Base-by-base conservation (phyloP, 192 early-diverging fungal species). In the Coemansia sp. region DNA sequence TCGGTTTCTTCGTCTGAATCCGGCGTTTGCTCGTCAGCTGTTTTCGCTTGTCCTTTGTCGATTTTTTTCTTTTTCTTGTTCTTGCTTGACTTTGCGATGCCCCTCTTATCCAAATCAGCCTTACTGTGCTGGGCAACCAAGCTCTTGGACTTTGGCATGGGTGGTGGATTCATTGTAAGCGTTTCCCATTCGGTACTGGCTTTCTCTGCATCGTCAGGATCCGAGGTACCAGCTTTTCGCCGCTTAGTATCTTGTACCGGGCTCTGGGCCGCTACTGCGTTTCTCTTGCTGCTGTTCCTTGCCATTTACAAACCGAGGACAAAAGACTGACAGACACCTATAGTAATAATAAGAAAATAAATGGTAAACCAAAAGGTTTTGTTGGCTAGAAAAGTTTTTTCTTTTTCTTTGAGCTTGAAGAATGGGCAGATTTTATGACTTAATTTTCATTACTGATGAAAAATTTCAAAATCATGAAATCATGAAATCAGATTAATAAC, bases 101-200 rank as follows among this genome's bases (percentile, higher is more conserved):
- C 16, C 39, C 42, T 25, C 48, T 53, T 45, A 12, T 18, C 4
- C n/a, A n/a, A n/a, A n/a, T n/a, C n/a, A n/a, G n/a, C n/a, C n/a
- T n/a, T n/a, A n/a, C n/a, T n/a, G n/a, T n/a, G n/a, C 49, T 72
- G 16, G 12, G 30, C 10, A 33, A n/a, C 33, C n/a, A 39, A 48
- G n/a, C 40, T 7, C 15, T 67, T 63, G 26, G 58, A n/a, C 3
- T 48, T 35, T 10, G 79, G 79, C 66, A 82, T 69, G 3, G 74
- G 79, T 58, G 79, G 79, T 5, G 79, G 79, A 23, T 82, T 82
- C 61, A 77, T 63, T 23, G 67, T 72, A 26, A 67, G 51, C 7
- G 49, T 49, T 0, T 59, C 68, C 79, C 79, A 82, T 15, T 51
- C 48, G 23, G 20, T 13, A 51, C 12, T 51, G 25, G 60, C 30